Conservation (phyloP, 768 basidiomycete genomes). For the Pleurotus pulmonarius region DNA sequence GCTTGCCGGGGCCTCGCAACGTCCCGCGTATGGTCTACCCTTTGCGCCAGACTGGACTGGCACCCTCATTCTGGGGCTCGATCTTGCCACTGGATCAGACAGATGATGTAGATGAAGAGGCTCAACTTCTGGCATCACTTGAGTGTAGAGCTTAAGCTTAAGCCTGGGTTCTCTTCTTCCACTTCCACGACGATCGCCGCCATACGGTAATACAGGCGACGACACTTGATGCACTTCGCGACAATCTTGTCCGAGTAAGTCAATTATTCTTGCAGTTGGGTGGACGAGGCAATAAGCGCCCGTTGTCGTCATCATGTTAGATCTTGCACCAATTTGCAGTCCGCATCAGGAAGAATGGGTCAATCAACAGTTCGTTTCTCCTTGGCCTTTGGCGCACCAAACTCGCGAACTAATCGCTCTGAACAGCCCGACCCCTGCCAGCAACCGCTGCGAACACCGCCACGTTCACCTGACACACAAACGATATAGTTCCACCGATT, state of each 20-base stretch:
- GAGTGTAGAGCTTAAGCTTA: neutral
- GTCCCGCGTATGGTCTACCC: neutral
- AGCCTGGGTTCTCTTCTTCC: neutral
- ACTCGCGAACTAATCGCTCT: constrained; percentile 9
- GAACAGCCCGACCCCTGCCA: neutral
- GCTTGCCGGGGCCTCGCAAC: too few relatives aligned
- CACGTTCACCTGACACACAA: neutral
- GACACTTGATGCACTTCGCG: neutral
- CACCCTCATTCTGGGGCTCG: neutral
- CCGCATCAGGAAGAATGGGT: constrained; percentile 8
- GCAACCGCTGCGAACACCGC: constrained; percentile 1
- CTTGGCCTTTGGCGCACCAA: constrained; percentile 7
- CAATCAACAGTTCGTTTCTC: constrained; percentile 7
- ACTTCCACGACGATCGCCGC: neutral
- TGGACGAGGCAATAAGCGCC: neutral
- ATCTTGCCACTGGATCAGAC: neutral
- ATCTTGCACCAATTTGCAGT: neutral
- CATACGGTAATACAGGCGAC: neutral
- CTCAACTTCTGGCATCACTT: neutral
- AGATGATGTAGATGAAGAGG: neutral
- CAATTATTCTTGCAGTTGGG: neutral
- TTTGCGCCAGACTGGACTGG: constrained; percentile 3
- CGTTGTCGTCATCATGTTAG: constrained; percentile 4
- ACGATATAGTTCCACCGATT: neutral
- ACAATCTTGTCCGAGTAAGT: neutral